Base-by-base conservation (phyloP, 2,329 filamentous ascomycete species). In the Xylariaceae sp. region DNA sequence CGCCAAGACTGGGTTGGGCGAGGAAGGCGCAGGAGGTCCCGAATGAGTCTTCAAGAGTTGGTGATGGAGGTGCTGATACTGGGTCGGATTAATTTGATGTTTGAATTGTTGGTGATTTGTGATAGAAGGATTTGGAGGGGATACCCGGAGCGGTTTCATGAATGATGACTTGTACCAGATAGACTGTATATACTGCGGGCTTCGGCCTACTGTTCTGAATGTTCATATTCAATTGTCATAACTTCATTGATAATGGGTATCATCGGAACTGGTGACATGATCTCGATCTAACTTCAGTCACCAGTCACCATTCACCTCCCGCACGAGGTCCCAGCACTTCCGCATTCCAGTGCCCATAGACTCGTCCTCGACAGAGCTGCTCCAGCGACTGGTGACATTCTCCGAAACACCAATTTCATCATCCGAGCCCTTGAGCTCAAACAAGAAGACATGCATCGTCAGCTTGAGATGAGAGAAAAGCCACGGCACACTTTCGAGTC, bases 311-410 rank as follows among this genome's bases (percentile, higher is more conserved):
- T 60, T 61, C 5, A 57, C 66, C 11, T 69, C 66, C 55, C 69
- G 72, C 8, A 75, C 73, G 11, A 83, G 68, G 1, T 75, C 69
- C 81, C 81, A 84, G 67, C 82, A 84, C 65, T 82, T 83, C 44
- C 78, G 75, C 81, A 84, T 84, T 0, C 82, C 82, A 0, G 81
- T 83, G 0, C 82, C 81, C 81, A 84, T 84, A 0, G 80, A 81
- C 66, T 81, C 79, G 1, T 65, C 67, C 1, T 82, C 80, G 0
- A 82, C 72, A 6, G 74, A 72, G 2, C 70, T 66, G 1, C 69
- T 69, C 75, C 79, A 80, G 34, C 72, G 72, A 49, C 60, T 57
- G 49, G 58, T 56, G 39, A 52, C 51, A 2, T 34, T 56, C 53
- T 63, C 57, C 3, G 59, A 34, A 11, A 37, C 34, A 3, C 49